phyloP scores from a whole-genome alignment of 768 basidiomycete genomes.

The Sporobolomyces pararoseus region DNA sequence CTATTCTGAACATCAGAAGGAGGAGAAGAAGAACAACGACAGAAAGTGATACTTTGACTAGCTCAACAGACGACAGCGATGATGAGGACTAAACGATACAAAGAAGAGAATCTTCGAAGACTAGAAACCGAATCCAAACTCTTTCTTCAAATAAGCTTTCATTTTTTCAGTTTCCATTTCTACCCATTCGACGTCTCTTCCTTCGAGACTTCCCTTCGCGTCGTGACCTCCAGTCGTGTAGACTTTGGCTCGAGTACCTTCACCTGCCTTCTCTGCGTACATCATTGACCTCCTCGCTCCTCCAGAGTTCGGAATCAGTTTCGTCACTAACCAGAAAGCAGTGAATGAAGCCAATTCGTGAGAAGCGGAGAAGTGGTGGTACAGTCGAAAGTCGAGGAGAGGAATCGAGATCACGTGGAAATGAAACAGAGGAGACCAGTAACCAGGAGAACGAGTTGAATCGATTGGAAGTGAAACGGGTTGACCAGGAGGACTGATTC shows the following conservation, averaged over 20 bases:
- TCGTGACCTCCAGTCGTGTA: slow-evolving; percentile 36
- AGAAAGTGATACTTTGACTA: no score
- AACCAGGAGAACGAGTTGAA: not conserved
- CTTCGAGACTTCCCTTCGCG: slow-evolving; percentile 28
- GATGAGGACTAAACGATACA: not conserved
- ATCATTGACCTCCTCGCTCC: slow-evolving; percentile 34
- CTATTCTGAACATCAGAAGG: no score
- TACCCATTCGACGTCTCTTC: slow-evolving; percentile 37
- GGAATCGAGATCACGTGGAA: slow-evolving; percentile 31
- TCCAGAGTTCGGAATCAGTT: slow-evolving; percentile 28
- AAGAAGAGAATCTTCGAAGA: not conserved
- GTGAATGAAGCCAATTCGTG: slow-evolving; percentile 25
- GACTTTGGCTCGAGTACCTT: slow-evolving; percentile 17
- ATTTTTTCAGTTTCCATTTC: slow-evolving; percentile 34
- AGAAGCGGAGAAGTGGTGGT: slow-evolving; percentile 32
- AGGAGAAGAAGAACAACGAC: no score
- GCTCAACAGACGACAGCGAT: no score
- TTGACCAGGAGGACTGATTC: slow-evolving; percentile 9
- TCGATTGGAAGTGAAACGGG: slow-evolving; percentile 25
- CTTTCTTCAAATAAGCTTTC: slow-evolving; percentile 15
- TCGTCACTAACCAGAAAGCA: slow-evolving; percentile 33
- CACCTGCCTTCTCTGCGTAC: slow-evolving; percentile 29
- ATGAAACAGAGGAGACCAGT: slow-evolving; percentile 33
- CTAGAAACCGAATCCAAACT: slow-evolving; percentile 33
- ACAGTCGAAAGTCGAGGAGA: slow-evolving; percentile 29